Conservation (phyloP, 371 early-diverging fungal genomes). For the Globomyces sp. region DNA sequence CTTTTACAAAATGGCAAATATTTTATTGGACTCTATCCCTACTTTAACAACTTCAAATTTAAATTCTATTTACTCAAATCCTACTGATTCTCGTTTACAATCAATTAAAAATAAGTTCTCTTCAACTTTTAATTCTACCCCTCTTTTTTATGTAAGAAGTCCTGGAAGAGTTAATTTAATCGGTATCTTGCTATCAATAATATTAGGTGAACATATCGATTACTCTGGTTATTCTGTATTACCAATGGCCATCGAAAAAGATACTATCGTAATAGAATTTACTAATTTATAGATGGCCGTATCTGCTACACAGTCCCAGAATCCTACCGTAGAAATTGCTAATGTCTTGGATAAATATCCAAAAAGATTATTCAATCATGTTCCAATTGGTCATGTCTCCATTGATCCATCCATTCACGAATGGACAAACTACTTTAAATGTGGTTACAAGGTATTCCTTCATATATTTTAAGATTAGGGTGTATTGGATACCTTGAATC, state of each 20-base stretch:
- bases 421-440: slow-evolving; percentile 89
- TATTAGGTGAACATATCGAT: slow-evolving; percentile 84
- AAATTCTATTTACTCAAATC: too few relatives aligned
- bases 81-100: too few relatives aligned
- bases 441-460: slow-evolving; percentile 79
- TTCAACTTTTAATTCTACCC: too few relatives aligned
- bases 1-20: too few relatives aligned
- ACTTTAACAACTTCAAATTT: too few relatives aligned
- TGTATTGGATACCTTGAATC: slow-evolving; percentile 13
- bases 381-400: slow-evolving; percentile 40
- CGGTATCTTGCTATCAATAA: too few relatives aligned
- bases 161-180: too few relatives aligned
- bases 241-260: slow-evolving; percentile 94
- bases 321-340: slow-evolving; percentile 58
- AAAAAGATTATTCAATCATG: slow-evolving; percentile 59
- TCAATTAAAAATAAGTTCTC: too few relatives aligned
- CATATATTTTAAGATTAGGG: slow-evolving; percentile 44
- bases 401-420: slow-evolving; percentile 67
- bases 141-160: too few relatives aligned
- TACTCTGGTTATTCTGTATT: slow-evolving; percentile 92
- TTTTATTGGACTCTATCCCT: too few relatives aligned
- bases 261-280: slow-evolving; percentile 40
- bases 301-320: slow-evolving; percentile 2
- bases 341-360: slow-evolving; percentile 67
- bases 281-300: slow-evolving; percentile 39